Base-by-base conservation (phyloP, 169 alveolate genomes). In the Toxoplasma gondii region DNA sequence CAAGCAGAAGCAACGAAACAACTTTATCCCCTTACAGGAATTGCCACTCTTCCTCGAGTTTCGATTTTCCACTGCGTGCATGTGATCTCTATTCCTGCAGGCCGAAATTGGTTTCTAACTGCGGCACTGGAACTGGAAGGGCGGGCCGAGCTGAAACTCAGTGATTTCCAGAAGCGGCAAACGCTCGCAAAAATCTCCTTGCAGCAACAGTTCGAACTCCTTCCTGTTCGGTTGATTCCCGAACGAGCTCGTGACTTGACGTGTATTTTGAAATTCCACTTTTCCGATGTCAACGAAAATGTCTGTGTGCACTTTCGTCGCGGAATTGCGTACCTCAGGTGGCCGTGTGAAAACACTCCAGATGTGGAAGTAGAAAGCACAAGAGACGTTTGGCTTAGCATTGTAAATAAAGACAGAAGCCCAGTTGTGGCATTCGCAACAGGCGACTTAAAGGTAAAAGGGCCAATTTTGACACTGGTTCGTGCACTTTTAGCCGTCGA, bases 71-170 rank as follows among this genome's bases (percentile, higher is more conserved):
- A 7, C 34, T 7, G 16, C 27, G 12, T 64, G 78, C 34, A 64
- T 64, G 78, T 29, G 78, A 19, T 29, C 78, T 29, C 34, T 70
- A 49, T 91, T 9, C 49, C 49, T 54, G 88, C 91, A 92, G 94
- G 87, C 1, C 44, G 94, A 45, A 92, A 92, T 54, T 93, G 93
- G 93, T 87, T 41, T 44, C 58, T 93, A 9, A 93, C 95, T 7
- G 88, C 95, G 22, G 95, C 95, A 22, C 22, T 64, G 31, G 95
- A 92, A 38, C 36, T 44, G 0, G 95, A 92, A 34, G 95, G 92
- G 16, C 45, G 41, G 44, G 69, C 88, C 41, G 86, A 53, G 43
- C 53, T 92, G 70, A 29, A 34, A 7, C 24, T 92, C 36, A 86
- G 94, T 24, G 88, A 82, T 74, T 34, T 24, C 39, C 94, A 92